Evolutionary conservation across 805 yeast species (phyloP).

Genomic region (Torulaspora indica): DNA sequence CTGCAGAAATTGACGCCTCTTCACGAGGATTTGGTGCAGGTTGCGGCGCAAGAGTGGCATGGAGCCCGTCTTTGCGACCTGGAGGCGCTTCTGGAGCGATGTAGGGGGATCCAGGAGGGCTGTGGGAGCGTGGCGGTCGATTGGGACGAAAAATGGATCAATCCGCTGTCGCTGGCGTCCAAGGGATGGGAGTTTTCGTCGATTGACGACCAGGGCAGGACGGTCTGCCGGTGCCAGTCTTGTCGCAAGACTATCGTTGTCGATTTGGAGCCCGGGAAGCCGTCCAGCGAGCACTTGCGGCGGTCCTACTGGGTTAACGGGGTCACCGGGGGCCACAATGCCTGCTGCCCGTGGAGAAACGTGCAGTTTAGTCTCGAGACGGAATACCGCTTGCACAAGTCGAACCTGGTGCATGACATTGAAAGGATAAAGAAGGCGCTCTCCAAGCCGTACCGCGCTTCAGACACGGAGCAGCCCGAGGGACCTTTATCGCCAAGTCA

Average conservation of each 20-base stretch:
- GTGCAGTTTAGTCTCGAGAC: conserved; percentile 10
- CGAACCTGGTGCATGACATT: conserved; percentile 15
- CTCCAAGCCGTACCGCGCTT: too few relatives aligned
- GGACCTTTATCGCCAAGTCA: background rate
- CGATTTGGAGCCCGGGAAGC: conserved; percentile 5
- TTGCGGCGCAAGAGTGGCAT: conserved; percentile 3
- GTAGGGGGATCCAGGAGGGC: conserved; percentile 11
- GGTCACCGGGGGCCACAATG: conserved; percentile 8
- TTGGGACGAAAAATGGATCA: conserved; percentile 22
- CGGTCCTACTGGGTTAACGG: conserved; percentile 10
- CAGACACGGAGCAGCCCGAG: too few relatives aligned
- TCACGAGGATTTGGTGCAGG: conserved; percentile 13
- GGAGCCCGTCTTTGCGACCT: conserved; percentile 14
- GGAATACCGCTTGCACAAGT: conserved; percentile 15
- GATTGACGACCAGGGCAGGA: background rate
- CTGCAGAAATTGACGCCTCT: conserved; percentile 5
- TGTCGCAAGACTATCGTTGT: conserved; percentile 15
- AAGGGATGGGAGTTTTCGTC: conserved; percentile 19
- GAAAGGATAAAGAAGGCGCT: conserved; percentile 9
- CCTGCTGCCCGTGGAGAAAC: conserved; percentile 19
- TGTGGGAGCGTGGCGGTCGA: conserved; percentile 8
- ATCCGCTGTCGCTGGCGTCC: conserved; percentile 19
- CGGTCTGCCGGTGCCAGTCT: conserved; percentile 11
- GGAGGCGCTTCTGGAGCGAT: conserved; percentile 10
- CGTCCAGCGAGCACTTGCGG: conserved; percentile 6